Conservation (phyloP, 768 basidiomycete genomes). For the Boletus rubescentipes region DNA sequence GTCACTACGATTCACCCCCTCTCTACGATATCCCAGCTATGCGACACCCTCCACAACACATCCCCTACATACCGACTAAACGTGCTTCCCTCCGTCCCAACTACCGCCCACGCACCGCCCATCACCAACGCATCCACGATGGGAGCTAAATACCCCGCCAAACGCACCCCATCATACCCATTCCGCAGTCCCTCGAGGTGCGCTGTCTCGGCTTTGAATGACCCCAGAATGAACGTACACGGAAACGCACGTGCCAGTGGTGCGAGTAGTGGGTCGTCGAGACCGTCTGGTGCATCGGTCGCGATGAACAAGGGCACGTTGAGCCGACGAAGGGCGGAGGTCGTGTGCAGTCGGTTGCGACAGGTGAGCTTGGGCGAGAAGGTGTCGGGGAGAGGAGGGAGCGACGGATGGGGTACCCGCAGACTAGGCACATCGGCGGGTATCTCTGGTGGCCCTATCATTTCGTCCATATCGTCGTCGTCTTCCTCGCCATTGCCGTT, state of each 20-base stretch:
- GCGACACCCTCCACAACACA: slow-evolving; percentile 63
- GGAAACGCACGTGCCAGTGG: slow-evolving; percentile 57
- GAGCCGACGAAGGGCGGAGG: slow-evolving; percentile 34
- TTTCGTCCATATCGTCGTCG: neutral
- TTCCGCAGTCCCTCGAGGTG: slow-evolving; percentile 40
- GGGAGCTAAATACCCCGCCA: slow-evolving; percentile 53
- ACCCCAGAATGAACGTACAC: slow-evolving; percentile 56
- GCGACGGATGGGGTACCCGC: slow-evolving; percentile 27
- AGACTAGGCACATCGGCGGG: slow-evolving; percentile 19
- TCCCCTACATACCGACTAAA: slow-evolving; percentile 70
- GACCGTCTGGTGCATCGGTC: slow-evolving; percentile 51
- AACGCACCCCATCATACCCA: slow-evolving; percentile 45
- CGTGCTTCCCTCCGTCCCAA: slow-evolving; percentile 74
- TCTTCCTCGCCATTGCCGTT: neutral
- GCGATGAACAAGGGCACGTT: slow-evolving; percentile 67
- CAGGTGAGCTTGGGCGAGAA: slow-evolving; percentile 34
- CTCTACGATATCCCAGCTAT: slow-evolving; percentile 49
- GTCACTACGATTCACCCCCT: slow-evolving; percentile 44
- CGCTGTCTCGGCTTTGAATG: slow-evolving; percentile 40
- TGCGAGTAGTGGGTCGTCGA: slow-evolving; percentile 41
- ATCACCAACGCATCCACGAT: slow-evolving; percentile 73
- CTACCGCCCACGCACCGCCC: slow-evolving; percentile 52
- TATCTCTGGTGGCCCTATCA: slow-evolving; percentile 18
- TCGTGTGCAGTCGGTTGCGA: slow-evolving; percentile 37
- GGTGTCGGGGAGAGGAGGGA: slow-evolving; percentile 23